These are phyloP conservation scores for Chenopodium quinoa DNA, from an alignment of 148 eudicot species.

Conservation along the genomic window DNA sequence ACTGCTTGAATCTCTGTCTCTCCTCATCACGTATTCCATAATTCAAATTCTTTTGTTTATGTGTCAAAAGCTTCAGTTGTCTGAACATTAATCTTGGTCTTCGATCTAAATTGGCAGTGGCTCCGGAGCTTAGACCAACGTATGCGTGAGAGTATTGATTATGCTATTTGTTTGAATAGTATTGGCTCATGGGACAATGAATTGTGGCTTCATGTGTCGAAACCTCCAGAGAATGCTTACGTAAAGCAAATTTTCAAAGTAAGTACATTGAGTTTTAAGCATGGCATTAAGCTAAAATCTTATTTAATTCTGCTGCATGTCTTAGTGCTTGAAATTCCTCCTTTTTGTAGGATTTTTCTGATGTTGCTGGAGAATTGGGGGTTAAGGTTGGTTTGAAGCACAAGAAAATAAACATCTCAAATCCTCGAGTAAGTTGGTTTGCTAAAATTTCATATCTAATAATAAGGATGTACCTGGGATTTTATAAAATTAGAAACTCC, in stretches of 20 bases:
- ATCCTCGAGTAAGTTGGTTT: constrained; percentile 74
- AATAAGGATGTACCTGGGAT: background rate
- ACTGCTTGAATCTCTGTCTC: background rate
- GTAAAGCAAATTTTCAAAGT: constrained; percentile 88
- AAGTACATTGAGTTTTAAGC: constrained; percentile 13
- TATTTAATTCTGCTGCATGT: constrained; percentile 13
- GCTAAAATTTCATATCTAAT: background rate
- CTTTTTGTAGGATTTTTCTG: constrained; percentile 70
- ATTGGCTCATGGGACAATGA: constrained; percentile 73
- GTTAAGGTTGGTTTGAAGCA: constrained; percentile 89
- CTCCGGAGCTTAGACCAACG: constrained; percentile 97
- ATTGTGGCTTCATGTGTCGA: constrained; percentile 92
- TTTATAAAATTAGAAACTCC: background rate
- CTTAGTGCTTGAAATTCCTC: constrained; percentile 18
- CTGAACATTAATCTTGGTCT: constrained; percentile 8
- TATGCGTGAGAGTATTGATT: constrained; percentile 86
- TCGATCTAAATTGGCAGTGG: constrained; percentile 57
- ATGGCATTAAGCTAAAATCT: background rate
- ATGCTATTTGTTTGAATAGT: constrained; percentile 90
- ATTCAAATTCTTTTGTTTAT: constrained; percentile 2
- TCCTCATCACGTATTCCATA: constrained; percentile 8
- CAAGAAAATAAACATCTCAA: constrained; percentile 94
- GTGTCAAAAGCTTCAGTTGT: background rate
- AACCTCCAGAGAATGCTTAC: constrained; percentile 96
- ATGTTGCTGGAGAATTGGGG: constrained; percentile 72